Conservation (phyloP, 2,329 filamentous ascomycete species). For the Metarhizium sp. region DNA sequence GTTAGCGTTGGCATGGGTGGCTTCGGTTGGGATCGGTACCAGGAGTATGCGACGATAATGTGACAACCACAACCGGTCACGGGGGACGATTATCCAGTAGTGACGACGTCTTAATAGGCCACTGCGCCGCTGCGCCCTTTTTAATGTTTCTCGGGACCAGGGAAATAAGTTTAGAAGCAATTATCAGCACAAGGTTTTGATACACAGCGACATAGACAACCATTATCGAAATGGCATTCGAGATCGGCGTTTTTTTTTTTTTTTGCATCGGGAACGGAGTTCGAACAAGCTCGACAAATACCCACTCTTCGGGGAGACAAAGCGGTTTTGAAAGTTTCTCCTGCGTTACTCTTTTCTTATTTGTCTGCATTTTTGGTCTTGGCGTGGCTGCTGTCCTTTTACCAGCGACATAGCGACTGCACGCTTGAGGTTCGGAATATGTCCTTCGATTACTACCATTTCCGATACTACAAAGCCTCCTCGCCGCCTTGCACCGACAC, state of each 20-base stretch:
- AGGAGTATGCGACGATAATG: conserved; percentile 80
- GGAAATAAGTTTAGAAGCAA: not conserved
- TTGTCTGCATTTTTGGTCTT: conserved; percentile 10
- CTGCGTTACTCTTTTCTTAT: conserved; percentile 13
- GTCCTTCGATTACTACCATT: conserved; percentile 17
- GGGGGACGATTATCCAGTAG: conserved; percentile 36
- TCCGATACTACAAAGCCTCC: conserved; percentile 5
- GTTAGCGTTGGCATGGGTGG: conserved; percentile 60
- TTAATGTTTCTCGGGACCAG: conserved; percentile 1
- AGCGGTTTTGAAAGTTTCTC: conserved; percentile 18
- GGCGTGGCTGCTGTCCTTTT: conserved; percentile 11
- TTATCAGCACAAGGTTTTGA: conserved; percentile 12
- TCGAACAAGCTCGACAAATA: conserved; percentile 26
- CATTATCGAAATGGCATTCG: conserved; percentile 21
- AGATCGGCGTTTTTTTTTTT: conserved; percentile 22
- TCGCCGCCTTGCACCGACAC: conserved; percentile 9
- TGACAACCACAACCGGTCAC: conserved; percentile 55
- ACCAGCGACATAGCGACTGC: conserved; percentile 38
- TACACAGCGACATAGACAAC: conserved; percentile 28
- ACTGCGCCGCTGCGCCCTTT: not conserved
- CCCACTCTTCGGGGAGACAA: conserved; percentile 21
- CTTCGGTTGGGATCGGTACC: conserved; percentile 81
- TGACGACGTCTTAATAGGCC: conserved; percentile 34
- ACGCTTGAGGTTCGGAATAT: conserved; percentile 20
- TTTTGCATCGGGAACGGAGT: conserved; percentile 34